phyloP scores from a whole-genome alignment of 2,329 filamentous ascomycete genomes.

The Beauveria pseudobassiana region DNA sequence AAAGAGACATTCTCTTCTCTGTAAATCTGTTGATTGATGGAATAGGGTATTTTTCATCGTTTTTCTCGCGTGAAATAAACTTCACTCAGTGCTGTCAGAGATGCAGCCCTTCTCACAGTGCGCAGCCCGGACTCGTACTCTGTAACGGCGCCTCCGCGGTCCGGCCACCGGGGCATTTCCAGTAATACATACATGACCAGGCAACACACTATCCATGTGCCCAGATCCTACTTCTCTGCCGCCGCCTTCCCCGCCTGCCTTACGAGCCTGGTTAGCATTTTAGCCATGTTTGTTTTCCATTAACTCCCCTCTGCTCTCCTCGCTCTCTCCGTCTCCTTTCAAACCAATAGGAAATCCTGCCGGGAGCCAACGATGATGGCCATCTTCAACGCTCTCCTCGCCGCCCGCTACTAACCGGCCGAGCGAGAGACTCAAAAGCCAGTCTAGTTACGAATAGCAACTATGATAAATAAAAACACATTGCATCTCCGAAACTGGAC shows the following conservation, averaged over 20 bases:
- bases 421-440: background rate
- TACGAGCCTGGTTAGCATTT: background rate
- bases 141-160: background rate
- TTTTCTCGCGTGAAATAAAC: too few species aligned
- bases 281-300: background rate
- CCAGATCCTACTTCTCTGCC: background rate
- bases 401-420: background rate
- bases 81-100: too few species aligned
- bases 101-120: background rate
- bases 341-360: too few species aligned
- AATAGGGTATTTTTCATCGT: too few species aligned
- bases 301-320: too few species aligned
- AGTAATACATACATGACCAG: background rate
- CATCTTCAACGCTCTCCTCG: background rate
- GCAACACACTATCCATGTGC: background rate
- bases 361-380: background rate
- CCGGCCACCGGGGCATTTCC: slow-evolving; percentile 7
- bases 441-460: background rate
- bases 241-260: background rate
- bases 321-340: too few species aligned
- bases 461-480: background rate
- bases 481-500: background rate
- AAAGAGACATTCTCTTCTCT: too few species aligned
- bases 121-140: background rate
- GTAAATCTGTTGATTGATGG: too few species aligned